Percentiles rank a stretch among this genome's conserved stretches.
Evolutionary conservation across 1,284 basidiomycete genomes (phyloP).

Genomic region (Ganoderma boninense): DNA sequence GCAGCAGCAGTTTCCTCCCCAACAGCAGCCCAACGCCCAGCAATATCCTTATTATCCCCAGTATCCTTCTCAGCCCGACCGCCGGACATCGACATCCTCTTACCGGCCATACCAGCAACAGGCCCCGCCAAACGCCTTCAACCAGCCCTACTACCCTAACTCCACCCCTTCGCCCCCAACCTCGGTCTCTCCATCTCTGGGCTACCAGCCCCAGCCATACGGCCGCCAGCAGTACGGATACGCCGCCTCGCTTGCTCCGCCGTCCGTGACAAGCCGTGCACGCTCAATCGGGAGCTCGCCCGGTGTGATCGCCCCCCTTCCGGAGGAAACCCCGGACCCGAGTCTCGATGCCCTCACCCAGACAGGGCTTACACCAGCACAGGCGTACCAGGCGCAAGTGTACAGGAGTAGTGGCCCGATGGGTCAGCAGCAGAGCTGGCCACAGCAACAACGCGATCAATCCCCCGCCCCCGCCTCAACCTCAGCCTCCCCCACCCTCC

Average conservation of each 20-base stretch:
- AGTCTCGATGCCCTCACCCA: slow-evolving; percentile 55
- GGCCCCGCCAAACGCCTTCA: slow-evolving; percentile 31
- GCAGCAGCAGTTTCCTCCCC: slow-evolving; percentile 38
- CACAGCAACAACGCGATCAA: slow-evolving; percentile 15
- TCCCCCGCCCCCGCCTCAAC: slow-evolving; percentile 21
- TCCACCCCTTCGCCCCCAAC: slow-evolving; percentile 12
- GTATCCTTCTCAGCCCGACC: slow-evolving; percentile 38
- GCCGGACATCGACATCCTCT: slow-evolving; percentile 40
- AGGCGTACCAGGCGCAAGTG: slow-evolving; percentile 81
- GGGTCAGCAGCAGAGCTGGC: slow-evolving; percentile 31
- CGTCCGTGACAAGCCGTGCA: slow-evolving; percentile 52
- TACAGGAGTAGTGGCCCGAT: slow-evolving; percentile 54
- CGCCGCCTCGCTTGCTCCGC: slow-evolving; percentile 47
- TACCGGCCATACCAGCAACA: slow-evolving; percentile 36
- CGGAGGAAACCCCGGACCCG: slow-evolving; percentile 65
- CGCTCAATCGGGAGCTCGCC: slow-evolving; percentile 61
- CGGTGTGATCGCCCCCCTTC: slow-evolving; percentile 55
- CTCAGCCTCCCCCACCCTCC: slow-evolving; percentile 15
- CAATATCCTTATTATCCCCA: slow-evolving; percentile 42
- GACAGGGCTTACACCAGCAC: slow-evolving; percentile 73
- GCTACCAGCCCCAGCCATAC: slow-evolving; percentile 37
- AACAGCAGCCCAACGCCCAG: slow-evolving; percentile 42
- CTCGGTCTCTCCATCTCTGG: slow-evolving; percentile 18
- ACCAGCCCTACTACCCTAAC: slow-evolving; percentile 35
- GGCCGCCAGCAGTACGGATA: slow-evolving; percentile 37